phyloP scores from a whole-genome alignment of 192 early-diverging fungal species.

The Spizellomyces punctatus region DNA sequence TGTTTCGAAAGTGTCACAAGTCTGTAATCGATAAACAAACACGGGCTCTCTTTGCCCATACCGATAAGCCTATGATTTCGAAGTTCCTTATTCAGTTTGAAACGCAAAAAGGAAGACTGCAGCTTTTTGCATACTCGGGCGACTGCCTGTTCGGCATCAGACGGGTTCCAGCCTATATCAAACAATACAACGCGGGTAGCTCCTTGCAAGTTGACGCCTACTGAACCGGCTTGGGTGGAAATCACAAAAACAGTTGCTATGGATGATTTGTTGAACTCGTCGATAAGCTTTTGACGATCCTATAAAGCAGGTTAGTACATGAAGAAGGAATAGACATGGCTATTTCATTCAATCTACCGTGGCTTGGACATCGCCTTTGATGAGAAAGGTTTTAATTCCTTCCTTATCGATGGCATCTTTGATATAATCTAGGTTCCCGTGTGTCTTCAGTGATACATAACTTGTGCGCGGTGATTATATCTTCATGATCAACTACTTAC shows the following conservation, averaged over 20 bases:
- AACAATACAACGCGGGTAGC: slow-evolving; percentile 59
- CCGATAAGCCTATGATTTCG: slow-evolving; percentile 32
- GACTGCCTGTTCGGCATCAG: slow-evolving; percentile 54
- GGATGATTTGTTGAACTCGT: slow-evolving; percentile 11
- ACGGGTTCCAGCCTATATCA: slow-evolving; percentile 66
- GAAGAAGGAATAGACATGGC: background rate
- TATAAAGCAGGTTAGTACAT: background rate
- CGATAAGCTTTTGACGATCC: slow-evolving; percentile 17
- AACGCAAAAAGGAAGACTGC: background rate
- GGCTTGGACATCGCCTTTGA: slow-evolving; percentile 3
- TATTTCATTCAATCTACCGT: background rate
- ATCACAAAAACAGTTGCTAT: background rate
- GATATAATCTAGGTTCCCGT: background rate
- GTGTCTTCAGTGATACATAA: no score
- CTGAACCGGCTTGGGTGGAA: slow-evolving; percentile 50
- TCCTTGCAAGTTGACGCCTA: slow-evolving; percentile 64
- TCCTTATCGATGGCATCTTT: background rate
- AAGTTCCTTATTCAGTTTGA: background rate
- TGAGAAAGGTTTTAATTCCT: background rate
- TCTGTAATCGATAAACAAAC: slow-evolving; percentile 51
- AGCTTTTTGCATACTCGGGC: slow-evolving; percentile 35
- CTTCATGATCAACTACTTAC: slow-evolving; percentile 24
- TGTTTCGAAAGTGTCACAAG: slow-evolving; percentile 45
- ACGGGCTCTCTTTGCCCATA: slow-evolving; percentile 49
- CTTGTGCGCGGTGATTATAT: no score